phyloP scores from a whole-genome alignment of 306 rosid genomes.

The Glycine latifolia region DNA sequence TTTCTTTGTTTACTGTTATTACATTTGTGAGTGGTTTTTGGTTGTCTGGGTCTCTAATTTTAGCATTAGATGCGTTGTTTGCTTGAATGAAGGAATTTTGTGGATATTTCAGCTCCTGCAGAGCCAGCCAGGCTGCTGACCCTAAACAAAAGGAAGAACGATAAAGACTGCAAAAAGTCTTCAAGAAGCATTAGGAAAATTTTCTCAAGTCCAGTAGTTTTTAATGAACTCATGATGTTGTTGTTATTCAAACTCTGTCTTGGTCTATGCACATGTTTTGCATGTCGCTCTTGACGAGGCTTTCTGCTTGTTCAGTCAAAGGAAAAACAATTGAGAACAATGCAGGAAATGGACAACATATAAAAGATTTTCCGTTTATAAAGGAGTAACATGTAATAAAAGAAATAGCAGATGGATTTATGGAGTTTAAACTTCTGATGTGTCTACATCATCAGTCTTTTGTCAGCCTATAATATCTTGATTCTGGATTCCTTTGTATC shows the following conservation, averaged over 20 bases:
- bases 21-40: background rate
- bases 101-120: conserved; percentile 3
- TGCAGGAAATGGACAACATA: background rate
- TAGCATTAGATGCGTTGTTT: conserved; percentile 13
- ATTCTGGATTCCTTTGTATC: conserved; percentile 25
- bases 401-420: background rate
- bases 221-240: background rate
- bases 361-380: background rate
- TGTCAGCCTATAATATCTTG: background rate
- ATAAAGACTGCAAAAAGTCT: background rate
- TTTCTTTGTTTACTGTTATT: conserved; percentile 37
- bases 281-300: conserved; percentile 14
- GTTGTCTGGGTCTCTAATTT: background rate
- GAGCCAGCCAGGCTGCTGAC: background rate
- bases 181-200: conserved; percentile 6
- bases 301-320: background rate
- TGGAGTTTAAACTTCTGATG: conserved; percentile 26
- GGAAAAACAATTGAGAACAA: background rate
- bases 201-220: conserved; percentile 19
- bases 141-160: conserved; percentile 11
- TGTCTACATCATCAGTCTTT: background rate
- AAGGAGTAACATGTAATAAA: background rate
- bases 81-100: background rate
- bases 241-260: conserved; percentile 38
- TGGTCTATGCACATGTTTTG: conserved; percentile 21